These are phyloP conservation scores for Diplodia seriata DNA, from an alignment of 2,329 filamentous ascomycete species.

Conservation along the genomic window DNA sequence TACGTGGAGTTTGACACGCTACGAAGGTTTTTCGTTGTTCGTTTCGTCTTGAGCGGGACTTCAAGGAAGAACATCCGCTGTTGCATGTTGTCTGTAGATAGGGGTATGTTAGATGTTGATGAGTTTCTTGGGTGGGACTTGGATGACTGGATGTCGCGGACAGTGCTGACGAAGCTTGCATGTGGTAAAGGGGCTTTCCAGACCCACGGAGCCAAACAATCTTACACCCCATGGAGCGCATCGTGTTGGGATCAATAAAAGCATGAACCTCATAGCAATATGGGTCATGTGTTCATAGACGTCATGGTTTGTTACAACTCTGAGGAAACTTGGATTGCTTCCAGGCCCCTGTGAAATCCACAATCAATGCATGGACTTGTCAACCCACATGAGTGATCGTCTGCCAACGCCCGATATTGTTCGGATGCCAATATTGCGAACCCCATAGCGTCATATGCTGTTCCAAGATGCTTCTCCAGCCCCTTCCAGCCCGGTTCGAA, in stretches of 20 bases:
- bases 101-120: neutral
- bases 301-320: neutral
- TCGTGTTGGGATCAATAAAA: neutral
- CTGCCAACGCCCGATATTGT: neutral
- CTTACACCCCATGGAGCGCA: neutral
- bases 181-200: neutral
- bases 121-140: neutral
- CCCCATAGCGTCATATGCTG: neutral
- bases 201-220: neutral
- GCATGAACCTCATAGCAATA: neutral
- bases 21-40: conserved; percentile 22
- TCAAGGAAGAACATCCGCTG: conserved; percentile 8
- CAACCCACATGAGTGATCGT: neutral
- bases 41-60: conserved; percentile 11
- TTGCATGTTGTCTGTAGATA: neutral
- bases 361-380: neutral
- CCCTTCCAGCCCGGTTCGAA: neutral
- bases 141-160: neutral
- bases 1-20: neutral
- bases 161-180: neutral
- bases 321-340: neutral
- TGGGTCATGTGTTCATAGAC: neutral
- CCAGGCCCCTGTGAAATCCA: neutral
- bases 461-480: neutral
- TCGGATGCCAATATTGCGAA: neutral